Base-by-base conservation (phyloP, 495 filamentous ascomycete genomes). In the Hyaloscypha finlandica region DNA sequence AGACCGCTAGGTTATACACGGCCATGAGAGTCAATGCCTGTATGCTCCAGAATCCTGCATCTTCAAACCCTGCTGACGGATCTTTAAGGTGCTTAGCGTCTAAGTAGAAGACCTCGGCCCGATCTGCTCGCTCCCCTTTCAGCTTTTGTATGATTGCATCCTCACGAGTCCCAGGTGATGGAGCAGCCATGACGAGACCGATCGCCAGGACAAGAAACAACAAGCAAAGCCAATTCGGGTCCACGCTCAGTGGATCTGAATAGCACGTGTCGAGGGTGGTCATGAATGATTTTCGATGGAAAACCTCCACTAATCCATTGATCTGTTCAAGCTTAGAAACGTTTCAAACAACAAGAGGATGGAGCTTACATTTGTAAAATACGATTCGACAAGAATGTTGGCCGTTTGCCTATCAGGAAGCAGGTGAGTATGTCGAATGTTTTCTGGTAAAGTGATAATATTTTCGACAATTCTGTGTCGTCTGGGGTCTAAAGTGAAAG, bases 381-480 rank as follows among this genome's bases (percentile, higher is more conserved):
- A 89, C 0, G 86, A 80, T 32, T 85, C 78, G 4, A 87, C 78
- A 8, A 89, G 76, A 51, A 87, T 73, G 57, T 81, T 71, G 16
- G 85, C 83, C 3, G 83, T 86, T 69, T 80, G 70, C 63, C 77
- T 81, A 68, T 87, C 80, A 4, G 86, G 86, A 29, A 89, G 76
- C 8, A 84, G 75, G 30, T 80, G 75, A 35, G 75, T 68, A 8
- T 45, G 48, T 20, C 70, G 60, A 39, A 68, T 45, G 32, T 63
- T 66, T n/a, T 52, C 42, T 8, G 85, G 82, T 22, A 86, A 72
- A 22, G 81, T 73, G 37, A 86, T 78, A n/a, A 76, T 77, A 61
- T 83, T 85, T 71, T 92, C 89, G 61, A 88, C 75, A 75, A 93
- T 89, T 30, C 85, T 85, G 73, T 92, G 88, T 54, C 89, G 81